Percentiles rank a stretch among this genome's conserved stretches.
phyloP scores from a whole-genome alignment of 176 grass and related monocot species.

The Musa troglodytarum region DNA sequence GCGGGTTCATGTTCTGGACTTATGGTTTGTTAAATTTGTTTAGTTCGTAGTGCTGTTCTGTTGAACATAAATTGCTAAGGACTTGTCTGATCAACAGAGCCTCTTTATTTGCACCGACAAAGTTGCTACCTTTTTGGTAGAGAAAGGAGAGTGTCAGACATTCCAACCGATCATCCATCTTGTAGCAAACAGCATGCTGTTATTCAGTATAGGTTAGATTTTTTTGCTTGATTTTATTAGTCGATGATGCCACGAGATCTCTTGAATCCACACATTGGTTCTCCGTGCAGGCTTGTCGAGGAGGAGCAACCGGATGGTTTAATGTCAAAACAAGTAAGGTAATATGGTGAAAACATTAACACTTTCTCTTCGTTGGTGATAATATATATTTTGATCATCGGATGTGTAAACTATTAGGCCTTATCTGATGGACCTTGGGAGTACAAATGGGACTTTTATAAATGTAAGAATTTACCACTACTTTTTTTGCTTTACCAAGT shows the following conservation, averaged over 20 bases:
- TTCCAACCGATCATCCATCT: constrained; percentile 92
- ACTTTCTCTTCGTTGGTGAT: not conserved
- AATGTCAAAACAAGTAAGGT: constrained; percentile 79
- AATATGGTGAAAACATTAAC: constrained; percentile 2
- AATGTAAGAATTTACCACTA: constrained; percentile 54
- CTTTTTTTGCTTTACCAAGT: not conserved
- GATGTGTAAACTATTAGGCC: constrained; percentile 40
- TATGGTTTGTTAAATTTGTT: no score
- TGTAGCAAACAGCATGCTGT: constrained; percentile 97
- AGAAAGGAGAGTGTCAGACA: constrained; percentile 84
- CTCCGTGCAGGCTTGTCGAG: constrained; percentile 60
- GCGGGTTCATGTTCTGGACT: no score
- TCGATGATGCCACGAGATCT: not conserved
- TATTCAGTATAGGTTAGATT: constrained; percentile 52
- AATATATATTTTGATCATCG: not conserved
- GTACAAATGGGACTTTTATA: constrained; percentile 95
- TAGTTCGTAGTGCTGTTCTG: no score
- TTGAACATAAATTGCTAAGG: no score
- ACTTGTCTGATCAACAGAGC: constrained; percentile 40
- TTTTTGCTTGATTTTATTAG: constrained; percentile 24
- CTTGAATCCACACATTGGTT: constrained; percentile 11
- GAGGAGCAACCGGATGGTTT: constrained; percentile 85
- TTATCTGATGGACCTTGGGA: constrained; percentile 93
- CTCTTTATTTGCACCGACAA: constrained; percentile 82
- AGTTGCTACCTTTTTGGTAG: constrained; percentile 96